Evolutionary conservation across 768 basidiomycete species (phyloP), one percentile per base, ranked within the genome.

Genomic region (Phylloporus rhodoxanthus): DNA sequence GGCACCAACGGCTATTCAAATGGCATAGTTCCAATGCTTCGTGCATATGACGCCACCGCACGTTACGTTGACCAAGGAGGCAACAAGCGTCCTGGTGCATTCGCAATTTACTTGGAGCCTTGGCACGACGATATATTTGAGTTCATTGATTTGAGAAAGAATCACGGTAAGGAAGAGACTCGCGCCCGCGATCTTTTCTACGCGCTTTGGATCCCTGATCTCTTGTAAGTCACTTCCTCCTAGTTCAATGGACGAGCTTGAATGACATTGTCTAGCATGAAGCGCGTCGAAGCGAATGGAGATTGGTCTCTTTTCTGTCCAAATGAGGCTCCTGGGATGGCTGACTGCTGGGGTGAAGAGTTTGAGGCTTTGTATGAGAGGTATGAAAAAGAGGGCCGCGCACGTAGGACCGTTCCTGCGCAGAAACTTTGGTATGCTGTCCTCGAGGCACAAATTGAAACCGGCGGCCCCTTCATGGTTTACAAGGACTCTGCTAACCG

Each of bases 341-440:
- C 80, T 54, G 96, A 99, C 50, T 89, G 92, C 14, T 84, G 89
- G 71, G 84, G 91, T 19, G 85, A 80, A 30, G 91, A 94, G 64
- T 98, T 98, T 55, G 91, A 94, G 61, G 79, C 75, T 1, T 72
- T 94, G 17, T 96, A 87, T 66, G 81, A 82, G 63, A 80, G 77
- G 54, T 98, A 98, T 62, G 95, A 98, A 72, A 78, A 75, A 49
- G 93, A 94, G 66, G 93, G 92, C 19, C 84, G 90, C 23, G 85
- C 85, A 3, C 82, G 85, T 59, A 87, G 86, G 75, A 78, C 80
- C 15, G 72, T 99, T 56, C 83, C 91, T 39, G 96, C 96, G 3
- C 96, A 98, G 69, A 97, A 98, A 71, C 80, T 99, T 32, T 99
- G 96, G 95, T 97, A 95, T 66, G 92, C 93, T 29, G 84, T 98